Base-by-base conservation (phyloP, 2,329 filamentous ascomycete species). In the Botrytis aclada region DNA sequence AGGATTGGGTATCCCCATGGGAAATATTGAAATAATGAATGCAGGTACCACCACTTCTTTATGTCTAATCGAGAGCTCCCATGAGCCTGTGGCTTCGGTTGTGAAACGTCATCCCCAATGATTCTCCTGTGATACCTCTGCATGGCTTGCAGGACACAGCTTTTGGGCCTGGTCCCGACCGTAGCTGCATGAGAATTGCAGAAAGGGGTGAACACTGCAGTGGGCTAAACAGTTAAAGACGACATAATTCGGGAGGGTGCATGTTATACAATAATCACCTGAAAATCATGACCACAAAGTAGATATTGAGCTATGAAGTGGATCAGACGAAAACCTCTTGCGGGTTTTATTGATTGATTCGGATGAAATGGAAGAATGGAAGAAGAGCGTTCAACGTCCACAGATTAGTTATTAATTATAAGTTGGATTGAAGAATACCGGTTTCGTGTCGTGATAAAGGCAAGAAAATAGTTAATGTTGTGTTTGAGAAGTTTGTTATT, bases 261-360 rank as follows among this genome's bases (percentile, higher is more conserved):
- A 72, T 56, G 70, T 47, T 58, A 32, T 47, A 51, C 70, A 69
- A 61, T 41, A 72, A 69, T 72, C 70, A 72, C 70, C 70, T 72
- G 63, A 60, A 72, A 69, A 61, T 29, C 70, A 54, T 72, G 70
- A 67, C 51, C 39, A 60, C 22, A 43, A 47, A 47, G 29, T 25
- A 72, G 54, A 37, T 41, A 69, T 69, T 61, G 51, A 47, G 32
- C 37, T 60, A 43, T 41, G 63, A 39, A 47, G 67, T 69, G 62
- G 41, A 72, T 69, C 54, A 41, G 70, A 69, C 54, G 70, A 72
- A 69, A 72, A 69, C 16, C 45, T 18, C 4, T 39, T 32, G 69
- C 39, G 47, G 70, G n/a, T 32, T 41, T 56, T 41, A 56, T 56
- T 56, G n/a, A 69, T 56, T 41, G 45, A 51, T 63, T 66, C 41